Base-by-base conservation (phyloP, 2,329 filamentous ascomycete species). In the Aspergillus persii region DNA sequence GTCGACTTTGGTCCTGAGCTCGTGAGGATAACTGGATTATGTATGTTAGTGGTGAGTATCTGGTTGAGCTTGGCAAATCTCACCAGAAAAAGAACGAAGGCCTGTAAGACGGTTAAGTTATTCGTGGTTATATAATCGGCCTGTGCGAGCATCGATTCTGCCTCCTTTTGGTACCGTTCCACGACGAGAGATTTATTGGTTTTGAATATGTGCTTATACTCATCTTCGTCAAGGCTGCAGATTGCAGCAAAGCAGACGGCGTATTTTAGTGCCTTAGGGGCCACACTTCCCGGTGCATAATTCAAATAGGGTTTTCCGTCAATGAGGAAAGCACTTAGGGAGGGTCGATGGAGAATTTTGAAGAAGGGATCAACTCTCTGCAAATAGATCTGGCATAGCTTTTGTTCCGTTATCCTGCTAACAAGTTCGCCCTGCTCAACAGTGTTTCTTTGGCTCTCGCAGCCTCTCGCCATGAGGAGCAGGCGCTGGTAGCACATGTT, bases 41-140 rank as follows among this genome's bases (percentile, higher is more conserved):
- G 36, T 27, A 26, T 53, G 46, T 41, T 11, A 58, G 31, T 41
- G 9, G 27, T 23, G 5, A 3, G 3, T 41, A 1, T 49, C 56
- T 15, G 12, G 33, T 55, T 15, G 23, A 4, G 9, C 15, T n/a
- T 2, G 23, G 31, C 26, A 8, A 30, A 3, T 33, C 50, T 54
- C 60, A 73, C 71, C 50, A 73, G 57, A 27, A 68, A 73, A 3
- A 74, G 56, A 7, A 74, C 64, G 56, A 68, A 74, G 4, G 71
- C 71, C 46, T 73, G 71, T 27, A 74, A 54, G 23, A 73, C 66
- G 23, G 70, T 71, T 26, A 74, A 52, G 39, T 74, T 71, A 41
- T 70, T 69, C 2, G 70, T 72, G 4, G 62, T 69, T n/a, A 73
- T 59, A 50, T 71, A 71, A 44, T 73, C 71, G 1, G 64, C 65